Evolutionary conservation across 2,329 filamentous ascomycete species (phyloP), one percentile per base, ranked within the genome.

Genomic region (Rhinocladiella similis): DNA sequence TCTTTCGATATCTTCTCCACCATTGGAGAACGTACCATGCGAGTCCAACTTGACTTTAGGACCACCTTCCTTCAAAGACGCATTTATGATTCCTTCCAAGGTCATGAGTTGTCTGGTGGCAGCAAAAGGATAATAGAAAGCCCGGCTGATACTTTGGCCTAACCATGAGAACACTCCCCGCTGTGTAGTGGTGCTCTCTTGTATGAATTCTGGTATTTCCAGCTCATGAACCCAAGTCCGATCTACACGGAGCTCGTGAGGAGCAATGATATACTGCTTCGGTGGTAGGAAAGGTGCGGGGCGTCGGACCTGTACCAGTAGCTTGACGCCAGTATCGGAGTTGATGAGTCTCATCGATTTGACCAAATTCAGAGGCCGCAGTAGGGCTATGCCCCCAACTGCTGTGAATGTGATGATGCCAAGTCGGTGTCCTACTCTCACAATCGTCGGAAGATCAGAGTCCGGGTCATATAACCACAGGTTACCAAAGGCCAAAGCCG

Each of bases 211-310:
- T n/a, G 59, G 59, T 10, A 59, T 52, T 35, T 59, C 56, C 38
- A 62, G 18, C 42, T 56, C 56, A 27, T 50, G 47, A 16, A 57
- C 56, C 20, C 57, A 57, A 12, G 53, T 62, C 13, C 42, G 46
- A 36, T 59, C 53, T 51, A 59, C 54, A n/a, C 54, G 46, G 41
- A 62, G 52, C 33, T 56, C 50, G 36, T 57, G 57, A 20, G 59
- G 59, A 20, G 47, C 50, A 25, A 62, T 43, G 16, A 56, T 38
- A 38, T 59, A 53, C 29, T 47, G 33, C 46, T 53, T 62, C 10
- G 59, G 59, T n/a, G 35, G 43, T 27, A 59, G 20, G 38, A 62
- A 59, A 13, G 59, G 56, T 36, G 59, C 13, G 22, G 59, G 56
- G 7, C 56, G 56, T 41, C 59, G 56, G 10, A 57, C 56, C 43